Evolutionary conservation across 1,284 basidiomycete genomes (phyloP).

Genomic region (Retiboletus flavoniger): DNA sequence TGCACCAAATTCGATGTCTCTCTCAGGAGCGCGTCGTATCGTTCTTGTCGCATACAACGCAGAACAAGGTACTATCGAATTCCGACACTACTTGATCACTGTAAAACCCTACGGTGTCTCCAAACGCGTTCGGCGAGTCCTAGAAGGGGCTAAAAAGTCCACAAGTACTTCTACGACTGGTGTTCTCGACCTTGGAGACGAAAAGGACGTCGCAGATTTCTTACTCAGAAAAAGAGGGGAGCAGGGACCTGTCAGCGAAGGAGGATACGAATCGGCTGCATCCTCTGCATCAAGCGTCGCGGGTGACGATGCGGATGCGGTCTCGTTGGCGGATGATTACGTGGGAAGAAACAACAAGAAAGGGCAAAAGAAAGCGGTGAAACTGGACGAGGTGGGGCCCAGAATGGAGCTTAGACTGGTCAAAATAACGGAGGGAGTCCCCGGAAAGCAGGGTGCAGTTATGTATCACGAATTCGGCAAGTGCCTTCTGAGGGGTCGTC

Average conservation of each 20-base stretch:
- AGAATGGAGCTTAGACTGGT: conserved; percentile 90
- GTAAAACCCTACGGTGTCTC: conserved; percentile 95
- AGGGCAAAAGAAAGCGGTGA: conserved; percentile 87
- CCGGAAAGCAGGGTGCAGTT: conserved; percentile 84
- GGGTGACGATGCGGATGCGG: conserved; percentile 78
- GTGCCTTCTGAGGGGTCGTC: conserved; percentile 28
- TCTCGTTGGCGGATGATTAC: conserved; percentile 89
- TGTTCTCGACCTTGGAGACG: conserved; percentile 80
- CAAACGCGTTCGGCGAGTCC: conserved; percentile 83
- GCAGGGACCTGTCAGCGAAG: conserved; percentile 58
- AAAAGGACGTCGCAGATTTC: conserved; percentile 96
- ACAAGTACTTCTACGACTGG: conserved; percentile 40
- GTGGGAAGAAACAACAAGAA: conserved; percentile 93
- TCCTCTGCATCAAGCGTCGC: conserved; percentile 76
- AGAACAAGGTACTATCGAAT: conserved; percentile 84
- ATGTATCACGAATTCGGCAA: conserved; percentile 90
- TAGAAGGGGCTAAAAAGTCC: conserved; percentile 62
- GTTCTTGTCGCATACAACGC: conserved; percentile 93
- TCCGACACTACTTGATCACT: conserved; percentile 94
- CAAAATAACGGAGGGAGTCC: conserved; percentile 94
- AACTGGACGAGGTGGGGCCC: conserved; percentile 92
- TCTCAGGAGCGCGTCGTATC: conserved; percentile 85
- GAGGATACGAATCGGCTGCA: conserved; percentile 82
- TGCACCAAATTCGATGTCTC: conserved; percentile 73
- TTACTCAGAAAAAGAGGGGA: conserved; percentile 74